Evolutionary conservation across 257 asterid genomes (phyloP).

Genomic region (Solanum ahanhuiri): DNA sequence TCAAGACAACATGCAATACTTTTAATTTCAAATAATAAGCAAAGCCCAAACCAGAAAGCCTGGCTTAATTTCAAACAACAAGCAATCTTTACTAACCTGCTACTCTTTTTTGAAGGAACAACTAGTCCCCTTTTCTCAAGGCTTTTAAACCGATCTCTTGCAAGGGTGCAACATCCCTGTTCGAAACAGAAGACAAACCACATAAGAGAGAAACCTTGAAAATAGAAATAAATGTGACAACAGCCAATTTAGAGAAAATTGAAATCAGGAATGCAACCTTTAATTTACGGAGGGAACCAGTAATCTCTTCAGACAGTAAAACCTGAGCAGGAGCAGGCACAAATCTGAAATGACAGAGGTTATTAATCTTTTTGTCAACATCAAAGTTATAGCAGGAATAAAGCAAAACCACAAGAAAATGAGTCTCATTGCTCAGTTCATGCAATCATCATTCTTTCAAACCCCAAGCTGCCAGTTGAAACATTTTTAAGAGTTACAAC

Average conservation of each 20-base stretch:
- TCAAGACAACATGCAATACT: background rate
- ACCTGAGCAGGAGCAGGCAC: conserved; percentile 85
- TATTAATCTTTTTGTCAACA: background rate
- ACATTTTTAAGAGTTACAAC: background rate
- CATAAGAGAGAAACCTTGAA: background rate
- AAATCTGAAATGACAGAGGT: conserved; percentile 32
- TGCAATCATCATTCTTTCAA: background rate
- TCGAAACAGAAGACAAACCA: background rate
- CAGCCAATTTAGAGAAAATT: background rate
- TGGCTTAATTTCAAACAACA: background rate
- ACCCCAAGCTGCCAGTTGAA: background rate
- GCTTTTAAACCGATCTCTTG: conserved; percentile 83
- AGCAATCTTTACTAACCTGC: conserved; percentile 47
- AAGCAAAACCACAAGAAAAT: background rate
- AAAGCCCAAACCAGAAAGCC: background rate
- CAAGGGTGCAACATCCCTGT: conserved; percentile 93
- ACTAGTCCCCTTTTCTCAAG: conserved; percentile 86
- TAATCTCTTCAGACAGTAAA: conserved; percentile 86
- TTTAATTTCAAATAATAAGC: background rate
- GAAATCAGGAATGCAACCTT: conserved; percentile 41
- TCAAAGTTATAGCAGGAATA: background rate
- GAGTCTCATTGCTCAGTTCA: background rate
- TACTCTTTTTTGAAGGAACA: conserved; percentile 61
- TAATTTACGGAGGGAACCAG: conserved; percentile 93
- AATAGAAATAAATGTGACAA: background rate